Evolutionary conservation across 768 basidiomycete genomes (phyloP).

Genomic region (Leccinum truebloodii): DNA sequence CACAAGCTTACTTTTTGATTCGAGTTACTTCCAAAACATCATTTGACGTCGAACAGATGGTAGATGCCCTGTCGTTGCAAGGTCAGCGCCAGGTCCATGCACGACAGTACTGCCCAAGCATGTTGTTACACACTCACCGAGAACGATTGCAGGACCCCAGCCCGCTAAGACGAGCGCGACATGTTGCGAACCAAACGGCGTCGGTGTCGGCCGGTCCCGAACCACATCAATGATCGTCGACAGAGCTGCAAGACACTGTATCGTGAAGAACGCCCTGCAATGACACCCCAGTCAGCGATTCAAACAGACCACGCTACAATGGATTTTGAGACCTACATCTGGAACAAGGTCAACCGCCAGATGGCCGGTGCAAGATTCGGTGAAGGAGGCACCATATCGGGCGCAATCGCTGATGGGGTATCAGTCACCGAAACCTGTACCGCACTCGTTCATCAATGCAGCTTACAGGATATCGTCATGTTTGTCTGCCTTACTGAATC

Average conservation of each 20-base stretch:
- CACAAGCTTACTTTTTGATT: not conserved
- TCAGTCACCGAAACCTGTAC: not conserved
- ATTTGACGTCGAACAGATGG: slow-evolving; percentile 41
- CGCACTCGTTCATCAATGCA: not conserved
- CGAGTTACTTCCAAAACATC: slow-evolving; percentile 33
- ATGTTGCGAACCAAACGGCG: slow-evolving; percentile 66
- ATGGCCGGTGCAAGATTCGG: slow-evolving; percentile 43
- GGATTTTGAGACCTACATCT: slow-evolving; percentile 38
- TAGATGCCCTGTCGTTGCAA: slow-evolving; percentile 34
- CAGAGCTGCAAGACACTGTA: slow-evolving; percentile 50
- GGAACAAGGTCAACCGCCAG: slow-evolving; percentile 56
- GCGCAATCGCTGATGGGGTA: slow-evolving; percentile 4
- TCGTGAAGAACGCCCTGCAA: slow-evolving; percentile 42
- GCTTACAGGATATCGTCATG: slow-evolving; percentile 15
- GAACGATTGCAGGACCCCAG: slow-evolving; percentile 60
- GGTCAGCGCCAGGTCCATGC: not conserved
- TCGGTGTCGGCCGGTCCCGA: slow-evolving; percentile 38
- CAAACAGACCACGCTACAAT: not conserved
- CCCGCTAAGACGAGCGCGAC: slow-evolving; percentile 56
- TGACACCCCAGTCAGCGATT: slow-evolving; percentile 4
- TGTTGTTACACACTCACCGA: slow-evolving; percentile 42
- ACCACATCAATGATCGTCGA: slow-evolving; percentile 54
- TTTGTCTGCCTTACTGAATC: not conserved
- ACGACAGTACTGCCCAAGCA: not conserved
- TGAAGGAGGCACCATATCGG: not conserved